These are phyloP conservation scores for Fusarium fujikuroi DNA, from an alignment of 2,329 filamentous ascomycete species.

Conservation along the genomic window DNA sequence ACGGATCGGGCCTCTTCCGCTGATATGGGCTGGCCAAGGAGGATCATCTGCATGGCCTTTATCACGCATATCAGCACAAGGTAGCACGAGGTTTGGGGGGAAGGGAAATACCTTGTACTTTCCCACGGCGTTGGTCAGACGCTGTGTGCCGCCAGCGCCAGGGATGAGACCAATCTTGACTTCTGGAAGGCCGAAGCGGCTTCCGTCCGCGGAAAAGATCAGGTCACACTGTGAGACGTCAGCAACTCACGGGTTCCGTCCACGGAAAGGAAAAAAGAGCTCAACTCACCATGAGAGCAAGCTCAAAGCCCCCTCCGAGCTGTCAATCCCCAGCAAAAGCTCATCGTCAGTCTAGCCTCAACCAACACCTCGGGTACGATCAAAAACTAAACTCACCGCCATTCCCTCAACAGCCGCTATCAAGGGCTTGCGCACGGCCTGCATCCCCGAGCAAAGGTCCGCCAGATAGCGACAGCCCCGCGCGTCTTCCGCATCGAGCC, in stretches of 20 bases:
- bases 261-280: not conserved
- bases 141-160: conserved; percentile 54
- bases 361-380: not conserved
- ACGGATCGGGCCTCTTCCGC: conserved; percentile 41
- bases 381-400: conserved; percentile 53
- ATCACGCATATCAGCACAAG: not conserved
- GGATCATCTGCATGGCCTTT: conserved; percentile 50
- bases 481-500: conserved; percentile 48
- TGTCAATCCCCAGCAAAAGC: conserved; percentile 35
- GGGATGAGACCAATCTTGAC: conserved; percentile 55
- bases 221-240: conserved; percentile 50
- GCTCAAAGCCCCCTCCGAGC: conserved; percentile 63
- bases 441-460: conserved; percentile 54
- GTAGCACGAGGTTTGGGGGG: not conserved
- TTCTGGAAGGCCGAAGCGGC: conserved; percentile 54
- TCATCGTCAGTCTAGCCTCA: conserved; percentile 2
- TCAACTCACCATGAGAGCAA: conserved; percentile 57
- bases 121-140: conserved; percentile 53
- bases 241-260: conserved; percentile 4
- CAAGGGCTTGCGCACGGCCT: conserved; percentile 55
- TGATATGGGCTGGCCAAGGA: conserved; percentile 44
- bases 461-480: conserved; percentile 51
- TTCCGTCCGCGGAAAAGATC: conserved; percentile 50
- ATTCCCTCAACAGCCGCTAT: conserved; percentile 62
- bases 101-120: conserved; percentile 48